Percentiles rank a stretch among this genome's conserved stretches.
These are phyloP conservation scores for Anisodus tanguticus DNA, from an alignment of 257 asterid species.

Conservation along the genomic window DNA sequence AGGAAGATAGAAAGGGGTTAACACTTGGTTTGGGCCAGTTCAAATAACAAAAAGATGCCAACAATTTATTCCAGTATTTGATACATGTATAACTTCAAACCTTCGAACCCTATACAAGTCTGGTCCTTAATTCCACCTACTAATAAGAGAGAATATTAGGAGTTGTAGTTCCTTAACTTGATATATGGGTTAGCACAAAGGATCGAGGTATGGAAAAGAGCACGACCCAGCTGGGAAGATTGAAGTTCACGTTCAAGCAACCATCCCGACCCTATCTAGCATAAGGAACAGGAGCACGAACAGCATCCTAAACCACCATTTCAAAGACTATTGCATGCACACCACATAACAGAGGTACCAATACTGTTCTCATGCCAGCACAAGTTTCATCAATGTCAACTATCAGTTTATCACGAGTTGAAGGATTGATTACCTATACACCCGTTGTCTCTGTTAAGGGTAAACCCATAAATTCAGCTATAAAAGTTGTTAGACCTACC, in stretches of 20 bases:
- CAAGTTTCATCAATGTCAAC: background rate
- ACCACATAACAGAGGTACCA: background rate
- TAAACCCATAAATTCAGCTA: background rate
- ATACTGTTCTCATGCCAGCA: background rate
- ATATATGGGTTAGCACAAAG: background rate
- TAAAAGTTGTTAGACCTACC: slow-evolving; percentile 1
- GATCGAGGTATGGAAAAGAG: background rate
- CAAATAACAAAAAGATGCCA: background rate
- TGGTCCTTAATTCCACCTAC: background rate
- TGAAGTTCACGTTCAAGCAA: background rate
- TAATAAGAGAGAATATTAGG: background rate
- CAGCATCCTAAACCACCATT: background rate
- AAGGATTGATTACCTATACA: slow-evolving; percentile 1
- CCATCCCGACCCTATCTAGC: background rate
- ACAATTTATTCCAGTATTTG: background rate
- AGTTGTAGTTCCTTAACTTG: background rate
- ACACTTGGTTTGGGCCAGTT: background rate
- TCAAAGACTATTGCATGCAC: background rate
- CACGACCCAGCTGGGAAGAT: background rate
- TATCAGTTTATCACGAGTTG: background rate
- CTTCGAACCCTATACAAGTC: background rate
- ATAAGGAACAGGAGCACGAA: background rate
- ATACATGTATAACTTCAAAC: background rate
- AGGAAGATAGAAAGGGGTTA: background rate
- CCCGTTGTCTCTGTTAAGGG: background rate